Percentiles rank a stretch among this genome's conserved stretches.
Evolutionary conservation across 2,329 filamentous ascomycete species (phyloP).

Genomic region (Hypoxylon sp.): DNA sequence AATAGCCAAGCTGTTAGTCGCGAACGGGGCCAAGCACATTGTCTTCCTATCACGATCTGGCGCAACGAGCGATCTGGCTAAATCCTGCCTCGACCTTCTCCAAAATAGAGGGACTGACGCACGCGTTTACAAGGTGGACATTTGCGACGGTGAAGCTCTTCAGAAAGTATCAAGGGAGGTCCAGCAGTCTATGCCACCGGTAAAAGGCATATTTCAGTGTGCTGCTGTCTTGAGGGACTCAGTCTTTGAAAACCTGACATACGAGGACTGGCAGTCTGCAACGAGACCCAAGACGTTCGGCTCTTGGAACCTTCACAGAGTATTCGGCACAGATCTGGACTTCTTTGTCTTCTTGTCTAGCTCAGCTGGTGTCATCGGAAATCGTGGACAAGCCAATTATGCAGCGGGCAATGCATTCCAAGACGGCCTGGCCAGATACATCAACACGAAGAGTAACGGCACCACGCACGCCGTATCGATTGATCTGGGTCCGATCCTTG

Average conservation of each 20-base stretch:
- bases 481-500: slow-evolving; percentile 67
- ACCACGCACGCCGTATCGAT: slow-evolving; percentile 60
- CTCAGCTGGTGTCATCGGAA: slow-evolving; percentile 69
- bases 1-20: slow-evolving; percentile 66
- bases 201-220: slow-evolving; percentile 57
- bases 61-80: slow-evolving; percentile 46
- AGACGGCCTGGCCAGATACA: slow-evolving; percentile 62
- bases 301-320: slow-evolving; percentile 63
- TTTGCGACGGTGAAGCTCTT: slow-evolving; percentile 58
- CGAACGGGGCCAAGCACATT: slow-evolving; percentile 66
- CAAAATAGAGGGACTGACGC: slow-evolving; percentile 54
- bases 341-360: slow-evolving; percentile 68
- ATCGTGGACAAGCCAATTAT: slow-evolving; percentile 71
- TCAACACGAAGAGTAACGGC: slow-evolving; percentile 45
- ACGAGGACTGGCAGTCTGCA: slow-evolving; percentile 59
- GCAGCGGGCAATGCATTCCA: slow-evolving; percentile 68
- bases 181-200: slow-evolving; percentile 55
- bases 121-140: slow-evolving; percentile 58
- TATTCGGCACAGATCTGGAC: slow-evolving; percentile 53
- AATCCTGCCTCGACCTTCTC: slow-evolving; percentile 54
- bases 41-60: slow-evolving; percentile 69
- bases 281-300: slow-evolving; percentile 66
- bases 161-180: slow-evolving; percentile 44
- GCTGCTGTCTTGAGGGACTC: slow-evolving; percentile 55
- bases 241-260: slow-evolving; percentile 45